phyloP scores from a whole-genome alignment of 2,329 filamentous ascomycete genomes.

The Conoideocrella luteorostrata region DNA sequence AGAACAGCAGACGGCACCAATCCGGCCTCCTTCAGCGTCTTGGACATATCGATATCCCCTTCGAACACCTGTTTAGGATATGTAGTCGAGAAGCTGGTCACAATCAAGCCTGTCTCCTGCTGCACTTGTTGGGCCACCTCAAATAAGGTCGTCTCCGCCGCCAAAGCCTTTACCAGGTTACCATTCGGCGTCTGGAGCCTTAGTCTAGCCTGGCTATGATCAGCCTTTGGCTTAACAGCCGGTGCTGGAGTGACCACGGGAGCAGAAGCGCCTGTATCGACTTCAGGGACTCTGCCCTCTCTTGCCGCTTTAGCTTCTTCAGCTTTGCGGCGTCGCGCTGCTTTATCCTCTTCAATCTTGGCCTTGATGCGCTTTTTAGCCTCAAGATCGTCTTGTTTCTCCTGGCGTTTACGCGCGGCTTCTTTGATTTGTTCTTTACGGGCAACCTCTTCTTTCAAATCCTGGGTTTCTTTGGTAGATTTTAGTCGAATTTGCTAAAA shows the following conservation, averaged over 20 bases:
- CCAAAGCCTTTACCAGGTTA: conserved; percentile 79
- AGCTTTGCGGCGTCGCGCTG: conserved; percentile 76
- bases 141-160: conserved; percentile 85
- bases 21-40: conserved; percentile 88
- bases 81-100: conserved; percentile 74
- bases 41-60: conserved; percentile 67
- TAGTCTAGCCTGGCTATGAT: conserved; percentile 75
- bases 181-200: conserved; percentile 69
- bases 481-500: conserved; percentile 69
- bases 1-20: conserved; percentile 86
- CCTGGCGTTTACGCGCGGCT: conserved; percentile 74
- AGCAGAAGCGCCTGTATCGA: conserved; percentile 31
- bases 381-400: conserved; percentile 79
- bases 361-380: conserved; percentile 86
- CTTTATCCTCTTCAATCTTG: conserved; percentile 92
- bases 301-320: conserved; percentile 79
- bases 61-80: conserved; percentile 80
- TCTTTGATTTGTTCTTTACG: conserved; percentile 91
- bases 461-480: conserved; percentile 80
- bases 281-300: conserved; percentile 59
- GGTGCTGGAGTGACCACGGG: conserved; percentile 39
- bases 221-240: conserved; percentile 55
- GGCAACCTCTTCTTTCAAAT: conserved; percentile 80
- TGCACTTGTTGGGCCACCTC: conserved; percentile 77
- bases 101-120: conserved; percentile 61